Base-by-base conservation (phyloP, 345 rosid genomes). In the Brassica cretica region DNA sequence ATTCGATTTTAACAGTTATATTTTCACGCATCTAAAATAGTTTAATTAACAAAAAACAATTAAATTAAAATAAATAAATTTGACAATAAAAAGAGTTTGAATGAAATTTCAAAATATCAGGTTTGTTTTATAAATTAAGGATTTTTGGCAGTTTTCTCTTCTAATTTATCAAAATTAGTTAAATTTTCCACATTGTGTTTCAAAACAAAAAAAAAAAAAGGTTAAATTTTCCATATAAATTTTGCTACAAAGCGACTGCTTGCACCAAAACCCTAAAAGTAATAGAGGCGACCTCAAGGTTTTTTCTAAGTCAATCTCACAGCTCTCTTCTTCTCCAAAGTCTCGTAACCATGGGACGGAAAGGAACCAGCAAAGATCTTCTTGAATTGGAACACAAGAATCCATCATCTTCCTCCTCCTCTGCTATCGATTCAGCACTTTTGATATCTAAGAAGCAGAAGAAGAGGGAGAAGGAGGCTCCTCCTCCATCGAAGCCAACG, bases 401-500 rank as follows among this genome's bases (percentile, higher is more conserved):
- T 68, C 71, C 49, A 53, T 62, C 64, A 2, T 63, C 72, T 53
- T 51, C 73, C 2, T 51, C 73, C 0, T 73, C 74, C 21, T 80
- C 75, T 53, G 79, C 72, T 30, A 14, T 64, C 2, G 58, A 64
- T 4, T 74, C 71, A 9, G 16, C 68, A 64, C 68, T 80, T 29
- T 41, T 75, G 72, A 18, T 75, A 56, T 41, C 72, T 29, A 70
- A 71, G 8, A 70, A 46, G 7, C 61, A 58, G 35, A 24, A 55
- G 64, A 67, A 37, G 61, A 15, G 4, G 21, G 10, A 11, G 61
- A 64, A 6, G 30, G 53, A 59, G 75, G 71, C 69, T 67, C 70
- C 64, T 60, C 70, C 69, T 67, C 74, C 71, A 27, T 68, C 75
- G 64, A 87, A 83, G 75, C 94, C 92, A 3, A n/a, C 32, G 11